phyloP scores from a whole-genome alignment of 2,329 filamentous ascomycete species.

The Pleomassaria siparia region DNA sequence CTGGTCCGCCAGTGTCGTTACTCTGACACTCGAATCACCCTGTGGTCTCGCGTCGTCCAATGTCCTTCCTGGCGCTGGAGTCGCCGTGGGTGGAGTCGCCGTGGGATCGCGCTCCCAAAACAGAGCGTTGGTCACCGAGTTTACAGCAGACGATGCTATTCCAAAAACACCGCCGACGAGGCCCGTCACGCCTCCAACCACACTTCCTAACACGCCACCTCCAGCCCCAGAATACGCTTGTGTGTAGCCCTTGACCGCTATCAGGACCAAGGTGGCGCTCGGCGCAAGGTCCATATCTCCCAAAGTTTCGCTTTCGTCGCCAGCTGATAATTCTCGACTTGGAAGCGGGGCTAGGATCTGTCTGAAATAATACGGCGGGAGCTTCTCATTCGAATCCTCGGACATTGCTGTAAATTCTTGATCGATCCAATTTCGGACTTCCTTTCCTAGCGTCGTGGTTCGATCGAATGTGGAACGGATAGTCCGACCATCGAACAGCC shows the following conservation, averaged over 20 bases:
- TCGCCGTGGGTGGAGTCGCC: too few species aligned
- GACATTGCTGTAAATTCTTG: constrained; percentile 26
- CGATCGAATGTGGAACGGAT: constrained; percentile 72
- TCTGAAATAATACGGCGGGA: constrained; percentile 76
- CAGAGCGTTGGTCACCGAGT: constrained; percentile 36
- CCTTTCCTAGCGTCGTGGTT: constrained; percentile 60
- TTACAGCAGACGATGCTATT: constrained; percentile 37
- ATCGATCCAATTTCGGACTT: constrained; percentile 80
- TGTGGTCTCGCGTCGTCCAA: constrained; percentile 3
- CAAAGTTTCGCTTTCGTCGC: constrained; percentile 71
- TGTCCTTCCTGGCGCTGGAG: constrained; percentile 1
- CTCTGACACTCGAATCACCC: constrained; percentile 31
- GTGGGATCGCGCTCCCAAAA: too few species aligned
- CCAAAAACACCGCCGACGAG: constrained; percentile 38
- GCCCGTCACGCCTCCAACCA: constrained; percentile 25
- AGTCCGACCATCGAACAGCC: constrained; percentile 81
- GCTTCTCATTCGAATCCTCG: constrained; percentile 19
- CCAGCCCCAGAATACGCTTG: constrained; percentile 56
- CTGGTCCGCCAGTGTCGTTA: constrained; percentile 52
- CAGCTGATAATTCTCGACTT: constrained; percentile 70
- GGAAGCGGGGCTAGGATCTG: constrained; percentile 78
- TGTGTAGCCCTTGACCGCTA: constrained; percentile 66
- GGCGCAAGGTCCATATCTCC: constrained; percentile 72
- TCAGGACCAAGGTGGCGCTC: constrained; percentile 78
- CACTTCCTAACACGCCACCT: constrained; percentile 31